Base-by-base conservation (phyloP, 371 early-diverging fungal genomes). In the Sanchytrium tribonematis region DNA sequence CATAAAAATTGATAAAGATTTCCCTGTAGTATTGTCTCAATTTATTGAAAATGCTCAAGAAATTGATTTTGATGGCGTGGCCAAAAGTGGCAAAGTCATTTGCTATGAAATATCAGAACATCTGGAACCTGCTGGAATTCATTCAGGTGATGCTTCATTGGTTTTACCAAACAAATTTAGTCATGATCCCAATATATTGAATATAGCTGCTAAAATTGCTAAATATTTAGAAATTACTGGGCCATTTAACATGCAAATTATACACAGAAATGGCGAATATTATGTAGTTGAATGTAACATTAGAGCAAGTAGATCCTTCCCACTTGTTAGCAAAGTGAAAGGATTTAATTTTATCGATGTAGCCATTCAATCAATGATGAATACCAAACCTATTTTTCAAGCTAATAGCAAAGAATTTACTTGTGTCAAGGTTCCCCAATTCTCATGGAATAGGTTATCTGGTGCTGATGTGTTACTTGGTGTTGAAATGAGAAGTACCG, bases 401-500 rank as follows among this genome's bases (percentile, higher is more conserved):
- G 48, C 22, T 12, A 48, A 48, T 48, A 5, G 17, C 5, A 67
- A 5, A 17, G 28, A 67, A 22, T 5, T 28, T 17, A 5, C 5
- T 12, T 67, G 87, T 71, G 86, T 93, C 77, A 95, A 95, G 80
- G 94, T 92, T 2, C 92, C 96, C 30, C 93, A 92, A 78, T 95
- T 95, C 82, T 87, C 87, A 68, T 95, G 89, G 83, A 86, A 86
- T 74, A 87, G 96, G 72, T 79, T 95, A 69, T 83, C 85, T 31
- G 96, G 94, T 48, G 94, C 96, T 67, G 94, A 95, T 78, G 94
- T 94, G 31, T 82, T 93, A 70, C 78, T 95, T 68, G 93, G 93
- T 74, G 96, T 95, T 12, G 96, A 95, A 80, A 95, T 95, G 96
- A 92, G 92, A 5, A 91, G 92, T 29, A 97, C 97, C 1, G 97